Evolutionary conservation across 2,329 filamentous ascomycete genomes (phyloP), one percentile per base, ranked within the genome.

Genomic region (Epichloe sylvatica): DNA sequence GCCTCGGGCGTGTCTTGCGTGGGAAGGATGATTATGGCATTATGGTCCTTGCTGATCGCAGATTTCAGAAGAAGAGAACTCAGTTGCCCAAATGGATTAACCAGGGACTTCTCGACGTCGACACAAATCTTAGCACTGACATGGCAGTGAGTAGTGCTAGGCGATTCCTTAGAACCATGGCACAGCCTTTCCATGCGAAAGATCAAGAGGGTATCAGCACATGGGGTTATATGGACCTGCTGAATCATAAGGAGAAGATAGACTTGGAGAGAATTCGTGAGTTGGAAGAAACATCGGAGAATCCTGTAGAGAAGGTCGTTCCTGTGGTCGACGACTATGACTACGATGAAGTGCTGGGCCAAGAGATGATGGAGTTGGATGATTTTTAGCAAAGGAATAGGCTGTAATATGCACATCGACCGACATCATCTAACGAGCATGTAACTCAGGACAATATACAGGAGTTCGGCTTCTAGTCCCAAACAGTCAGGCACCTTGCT

Each of bases 1-100:
- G 92, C 61, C 73, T 98, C 2, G 94, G 92, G 13, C 90, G 92
- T 63, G 92, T 98, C 41, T 72, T 98, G 54, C 78, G 92, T 59
- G 92, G 92, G 23, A 98, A 98, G 66, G 94, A 98, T 62, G 92
- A 98, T 67, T 98, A 98, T 66, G 92, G 92, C n/a, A 87, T 98
- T 72, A 98, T 98, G 92, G 91, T 98, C 4, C 75, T 98, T 30
- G 92, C 94, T 2, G 92, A 98, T 65, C 83, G 87, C 40, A 81
- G 92, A 17, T 98, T 96, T 66, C 83, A 88, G 63, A 94, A 92
- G 70, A 97, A 97, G 69, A 77, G 89, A 37, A 75, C 68, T 3
- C 94, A 98, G 67, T 73, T 98, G 30, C 92, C 92, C 11, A 95
- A 95, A 64, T 98, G 92, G 92, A 98, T 98, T 61, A 86, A 83